phyloP scores from a whole-genome alignment of 176 grass and related monocot genomes.

The Aechmea fasciata region DNA sequence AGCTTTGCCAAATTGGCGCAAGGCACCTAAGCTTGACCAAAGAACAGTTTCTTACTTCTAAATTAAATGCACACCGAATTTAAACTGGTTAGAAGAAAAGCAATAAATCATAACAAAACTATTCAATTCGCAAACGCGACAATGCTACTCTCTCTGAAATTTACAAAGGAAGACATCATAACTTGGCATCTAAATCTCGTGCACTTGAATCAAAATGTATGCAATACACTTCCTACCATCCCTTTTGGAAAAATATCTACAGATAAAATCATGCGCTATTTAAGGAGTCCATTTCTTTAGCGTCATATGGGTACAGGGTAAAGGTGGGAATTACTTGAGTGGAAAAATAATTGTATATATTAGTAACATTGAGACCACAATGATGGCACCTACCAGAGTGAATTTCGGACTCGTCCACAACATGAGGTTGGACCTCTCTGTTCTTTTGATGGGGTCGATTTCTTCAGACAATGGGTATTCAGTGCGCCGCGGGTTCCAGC shows the following conservation, averaged over 20 bases:
- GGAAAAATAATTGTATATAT: conserved; percentile 65
- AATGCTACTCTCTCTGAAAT: too few relatives aligned
- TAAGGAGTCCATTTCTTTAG: not conserved
- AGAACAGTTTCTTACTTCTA: too few relatives aligned
- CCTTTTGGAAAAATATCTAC: not conserved
- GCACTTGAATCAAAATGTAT: not conserved
- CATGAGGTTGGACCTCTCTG: conserved; percentile 73
- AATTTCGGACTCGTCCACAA: conserved; percentile 86
- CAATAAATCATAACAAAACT: too few relatives aligned
- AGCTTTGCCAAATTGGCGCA: too few relatives aligned
- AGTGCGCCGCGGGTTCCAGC: conserved; percentile 58
- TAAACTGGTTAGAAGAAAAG: too few relatives aligned
- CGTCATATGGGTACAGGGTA: not conserved
- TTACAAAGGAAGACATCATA: too few relatives aligned
- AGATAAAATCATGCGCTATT: not conserved
- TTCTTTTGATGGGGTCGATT: conserved; percentile 86
- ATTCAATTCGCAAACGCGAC: too few relatives aligned
- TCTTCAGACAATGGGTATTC: conserved; percentile 90
- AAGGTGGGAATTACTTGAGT: conserved; percentile 41
- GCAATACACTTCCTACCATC: not conserved
- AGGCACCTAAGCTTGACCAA: too few relatives aligned
- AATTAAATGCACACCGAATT: too few relatives aligned
- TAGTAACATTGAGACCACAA: conserved; percentile 62
- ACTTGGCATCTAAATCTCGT: too few relatives aligned
- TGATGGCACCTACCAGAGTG: conserved; percentile 68